phyloP scores from a whole-genome alignment of 2,329 filamentous ascomycete species.

The Neofusicoccum cordaticola region DNA sequence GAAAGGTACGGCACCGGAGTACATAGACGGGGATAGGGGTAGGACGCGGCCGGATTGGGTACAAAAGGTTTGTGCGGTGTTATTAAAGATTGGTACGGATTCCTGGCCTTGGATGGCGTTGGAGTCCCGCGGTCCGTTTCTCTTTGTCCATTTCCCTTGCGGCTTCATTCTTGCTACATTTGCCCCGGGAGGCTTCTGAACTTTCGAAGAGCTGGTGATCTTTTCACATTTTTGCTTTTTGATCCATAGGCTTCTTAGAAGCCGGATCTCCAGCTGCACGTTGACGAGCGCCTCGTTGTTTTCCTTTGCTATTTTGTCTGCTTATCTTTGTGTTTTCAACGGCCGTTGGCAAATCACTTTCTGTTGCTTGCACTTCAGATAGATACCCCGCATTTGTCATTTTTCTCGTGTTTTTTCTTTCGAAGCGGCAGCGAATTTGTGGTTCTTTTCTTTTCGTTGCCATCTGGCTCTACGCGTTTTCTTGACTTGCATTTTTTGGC shows the following conservation, averaged over 20 bases:
- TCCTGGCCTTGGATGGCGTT: neutral
- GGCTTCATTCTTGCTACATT: neutral
- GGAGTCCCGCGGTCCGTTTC: neutral
- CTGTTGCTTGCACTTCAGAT: conserved; percentile 11
- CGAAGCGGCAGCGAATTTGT: neutral
- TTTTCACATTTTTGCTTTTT: neutral
- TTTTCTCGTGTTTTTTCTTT: neutral
- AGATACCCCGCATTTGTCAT: conserved; percentile 8
- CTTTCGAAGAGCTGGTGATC: neutral
- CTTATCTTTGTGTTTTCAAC: neutral
- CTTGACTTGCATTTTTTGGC: neutral
- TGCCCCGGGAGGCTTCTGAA: neutral
- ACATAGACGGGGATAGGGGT: neutral
- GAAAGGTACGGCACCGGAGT: neutral
- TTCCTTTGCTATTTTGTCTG: neutral
- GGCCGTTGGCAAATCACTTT: neutral
- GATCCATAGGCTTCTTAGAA: neutral
- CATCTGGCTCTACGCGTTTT: neutral
- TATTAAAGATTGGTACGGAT: neutral
- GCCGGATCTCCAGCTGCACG: neutral
- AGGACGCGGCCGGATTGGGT: neutral
- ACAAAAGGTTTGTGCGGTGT: neutral
- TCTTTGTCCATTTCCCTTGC: neutral
- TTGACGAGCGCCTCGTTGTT: neutral
- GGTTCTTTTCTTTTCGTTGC: neutral